Conservation (phyloP, 2,329 filamentous ascomycete genomes). For the Rhexocercosporidium sp. region DNA sequence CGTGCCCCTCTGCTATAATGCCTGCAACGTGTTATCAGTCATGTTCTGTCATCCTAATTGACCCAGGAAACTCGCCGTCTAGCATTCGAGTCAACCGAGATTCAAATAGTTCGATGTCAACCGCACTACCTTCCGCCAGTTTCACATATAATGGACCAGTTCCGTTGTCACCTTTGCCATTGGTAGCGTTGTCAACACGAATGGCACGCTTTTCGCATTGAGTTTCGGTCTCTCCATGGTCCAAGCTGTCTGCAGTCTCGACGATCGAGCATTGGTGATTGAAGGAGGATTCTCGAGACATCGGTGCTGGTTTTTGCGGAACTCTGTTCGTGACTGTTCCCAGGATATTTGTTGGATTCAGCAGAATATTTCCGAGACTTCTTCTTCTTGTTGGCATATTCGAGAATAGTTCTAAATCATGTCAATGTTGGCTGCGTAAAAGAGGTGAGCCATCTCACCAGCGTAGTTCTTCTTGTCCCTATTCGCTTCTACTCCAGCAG, state of each 20-base stretch:
- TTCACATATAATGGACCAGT: background rate
- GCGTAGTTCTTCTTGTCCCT: background rate
- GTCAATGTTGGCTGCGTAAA: background rate
- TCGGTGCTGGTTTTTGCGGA: constrained; percentile 16
- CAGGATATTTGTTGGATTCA: constrained; percentile 27
- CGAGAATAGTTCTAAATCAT: constrained; percentile 8
- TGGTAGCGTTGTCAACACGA: background rate
- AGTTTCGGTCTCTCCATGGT: background rate
- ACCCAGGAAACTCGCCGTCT: background rate
- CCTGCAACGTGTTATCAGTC: background rate
- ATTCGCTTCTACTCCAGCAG: background rate
- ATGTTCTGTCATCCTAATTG: too few relatives aligned
- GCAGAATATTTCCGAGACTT: constrained; percentile 28
- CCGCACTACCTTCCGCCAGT: constrained; percentile 2
- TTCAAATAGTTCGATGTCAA: constrained; percentile 14
- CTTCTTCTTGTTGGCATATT: constrained; percentile 27
- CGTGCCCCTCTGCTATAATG: background rate
- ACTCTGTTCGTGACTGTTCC: constrained; percentile 31
- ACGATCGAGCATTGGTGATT: background rate
- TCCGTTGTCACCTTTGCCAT: too few relatives aligned
- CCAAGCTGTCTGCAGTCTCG: background rate
- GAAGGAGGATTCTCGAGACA: background rate
- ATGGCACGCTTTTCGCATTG: background rate
- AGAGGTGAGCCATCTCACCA: constrained; percentile 1
- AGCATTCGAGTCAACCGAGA: constrained; percentile 15